Percentiles rank a stretch among this genome's conserved stretches.
phyloP scores from a whole-genome alignment of 2,329 filamentous ascomycete species.

The Decorospora gaudefroyi region DNA sequence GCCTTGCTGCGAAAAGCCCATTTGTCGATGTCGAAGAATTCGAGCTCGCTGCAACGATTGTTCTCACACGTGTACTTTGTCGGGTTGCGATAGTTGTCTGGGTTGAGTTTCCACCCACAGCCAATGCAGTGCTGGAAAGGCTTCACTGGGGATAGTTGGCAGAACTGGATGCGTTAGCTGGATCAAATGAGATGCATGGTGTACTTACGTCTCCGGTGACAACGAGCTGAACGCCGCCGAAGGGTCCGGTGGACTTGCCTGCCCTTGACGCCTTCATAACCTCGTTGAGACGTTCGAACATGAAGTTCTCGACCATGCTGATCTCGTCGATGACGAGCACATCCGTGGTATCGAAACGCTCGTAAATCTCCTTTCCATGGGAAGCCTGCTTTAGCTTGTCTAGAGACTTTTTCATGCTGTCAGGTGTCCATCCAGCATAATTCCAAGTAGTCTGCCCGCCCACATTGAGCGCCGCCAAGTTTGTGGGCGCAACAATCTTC shows the following conservation, averaged over 20 bases:
- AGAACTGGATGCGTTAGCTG: slow-evolving; percentile 26
- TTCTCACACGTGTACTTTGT: slow-evolving; percentile 27
- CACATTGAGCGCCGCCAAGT: slow-evolving; percentile 62
- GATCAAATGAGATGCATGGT: slow-evolving; percentile 30
- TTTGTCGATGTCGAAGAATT: slow-evolving; percentile 57
- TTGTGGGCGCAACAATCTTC: slow-evolving; percentile 63
- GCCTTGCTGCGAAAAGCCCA: slow-evolving; percentile 64
- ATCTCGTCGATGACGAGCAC: slow-evolving; percentile 69
- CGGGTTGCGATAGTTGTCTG: slow-evolving; percentile 12
- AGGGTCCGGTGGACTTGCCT: slow-evolving; percentile 29
- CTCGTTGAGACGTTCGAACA: slow-evolving; percentile 56
- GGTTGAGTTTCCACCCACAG: slow-evolving; percentile 50
- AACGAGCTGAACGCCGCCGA: slow-evolving; percentile 59
- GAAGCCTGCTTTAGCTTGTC: slow-evolving; percentile 41
- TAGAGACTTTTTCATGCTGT: slow-evolving; percentile 52
- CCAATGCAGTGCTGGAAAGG: slow-evolving; percentile 59
- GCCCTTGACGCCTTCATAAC: slow-evolving; percentile 50
- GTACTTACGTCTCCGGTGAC: slow-evolving; percentile 58
- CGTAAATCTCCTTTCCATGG: slow-evolving; percentile 41
- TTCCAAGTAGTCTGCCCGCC: slow-evolving; percentile 61
- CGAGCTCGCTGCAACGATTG: slow-evolving; percentile 36
- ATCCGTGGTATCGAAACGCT: slow-evolving; percentile 53
- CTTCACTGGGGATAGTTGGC: slow-evolving; percentile 60
- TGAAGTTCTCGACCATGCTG: slow-evolving; percentile 64
- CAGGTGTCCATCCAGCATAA: slow-evolving; percentile 62